Percentiles rank a stretch among this genome's conserved stretches.
These are phyloP conservation scores for Pseudopithomyces chartarum DNA, from an alignment of 2,329 filamentous ascomycete species.

Conservation along the genomic window DNA sequence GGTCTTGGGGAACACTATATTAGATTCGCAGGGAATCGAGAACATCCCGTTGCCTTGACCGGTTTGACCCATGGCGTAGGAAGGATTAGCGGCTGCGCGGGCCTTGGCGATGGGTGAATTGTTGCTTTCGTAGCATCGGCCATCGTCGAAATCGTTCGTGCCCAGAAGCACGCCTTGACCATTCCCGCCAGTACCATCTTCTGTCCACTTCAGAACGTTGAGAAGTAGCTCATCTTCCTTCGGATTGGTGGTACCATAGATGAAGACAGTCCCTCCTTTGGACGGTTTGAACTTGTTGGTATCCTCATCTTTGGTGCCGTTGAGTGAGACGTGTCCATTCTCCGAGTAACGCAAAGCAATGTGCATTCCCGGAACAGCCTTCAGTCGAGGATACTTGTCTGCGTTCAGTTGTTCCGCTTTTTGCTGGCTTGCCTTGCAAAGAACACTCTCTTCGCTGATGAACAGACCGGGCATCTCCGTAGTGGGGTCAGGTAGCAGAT, in stretches of 20 bases:
- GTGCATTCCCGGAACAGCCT: conserved; percentile 55
- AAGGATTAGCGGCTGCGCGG: conserved; percentile 63
- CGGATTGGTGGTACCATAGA: conserved; percentile 56
- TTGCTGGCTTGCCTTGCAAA: conserved; percentile 69
- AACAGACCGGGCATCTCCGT: conserved; percentile 48
- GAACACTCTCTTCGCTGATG: conserved; percentile 58
- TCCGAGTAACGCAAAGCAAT: conserved; percentile 57
- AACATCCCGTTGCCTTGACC: conserved; percentile 38
- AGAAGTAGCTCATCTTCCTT: conserved; percentile 61
- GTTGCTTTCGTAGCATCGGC: conserved; percentile 84
- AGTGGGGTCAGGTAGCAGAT: conserved; percentile 56
- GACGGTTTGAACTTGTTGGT: conserved; percentile 48
- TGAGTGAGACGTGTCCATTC: conserved; percentile 55
- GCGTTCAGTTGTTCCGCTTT: conserved; percentile 55
- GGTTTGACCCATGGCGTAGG: conserved; percentile 57
- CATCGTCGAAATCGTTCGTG: conserved; percentile 84
- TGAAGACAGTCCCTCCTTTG: conserved; percentile 52
- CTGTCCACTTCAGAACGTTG: conserved; percentile 79
- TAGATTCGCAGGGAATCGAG: conserved; percentile 79
- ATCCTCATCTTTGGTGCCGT: conserved; percentile 33
- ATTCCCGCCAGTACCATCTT: conserved; percentile 80
- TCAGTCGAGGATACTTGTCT: conserved; percentile 65
- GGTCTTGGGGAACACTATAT: conserved; percentile 74
- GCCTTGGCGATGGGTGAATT: conserved; percentile 58
- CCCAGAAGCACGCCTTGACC: conserved; percentile 75